Base-by-base conservation (phyloP, 129 eudicot species). In the Helichrysum umbraculigerum region DNA sequence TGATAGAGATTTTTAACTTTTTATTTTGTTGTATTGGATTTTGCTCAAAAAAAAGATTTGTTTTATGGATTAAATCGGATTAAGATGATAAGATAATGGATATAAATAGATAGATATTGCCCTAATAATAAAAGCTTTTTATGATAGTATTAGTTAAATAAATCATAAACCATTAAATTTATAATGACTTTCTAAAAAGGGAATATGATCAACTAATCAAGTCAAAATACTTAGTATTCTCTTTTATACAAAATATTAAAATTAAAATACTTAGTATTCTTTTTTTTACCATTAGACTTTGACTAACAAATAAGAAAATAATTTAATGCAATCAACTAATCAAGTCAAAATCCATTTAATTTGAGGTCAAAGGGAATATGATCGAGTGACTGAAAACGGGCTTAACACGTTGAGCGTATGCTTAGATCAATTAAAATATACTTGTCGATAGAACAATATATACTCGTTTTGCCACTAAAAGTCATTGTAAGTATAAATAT, bases 41-140 rank as follows among this genome's bases (percentile, higher is more conserved):
- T n/a, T n/a, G n/a, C n/a, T n/a, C n/a, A n/a, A n/a, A n/a, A n/a
- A n/a, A n/a, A n/a, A n/a, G n/a, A n/a, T 47, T 8, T 30, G 12
- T 4, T 70, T 42, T 7, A 70, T 39, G 44, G 20, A 50, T 70
- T 9, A 29, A 35, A 60, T 22, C 42, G 70, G 77, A 73, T 73
- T 73, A 59, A 22, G 77, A 73, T 59, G 16, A 56, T 21, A 21
- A 39, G 72, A 22, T 37, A 44, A 70, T 25, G 5, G 47, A 2
- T 39, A 39, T 12, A 39, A 39, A 8, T 39, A 39, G 3, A 39
- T 41, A 35, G 41, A 34, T 6, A 35, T 35, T 6, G 4, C 3
- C 34, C 3, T 32, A 2, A 32, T 25, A 25, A 25, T 25, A 25
- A 25, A 25, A 34, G 37, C 37, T 34, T 4, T 34, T 34, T 34